phyloP scores from a whole-genome alignment of 208 protist genomes.

The Strigomonas galati region DNA sequence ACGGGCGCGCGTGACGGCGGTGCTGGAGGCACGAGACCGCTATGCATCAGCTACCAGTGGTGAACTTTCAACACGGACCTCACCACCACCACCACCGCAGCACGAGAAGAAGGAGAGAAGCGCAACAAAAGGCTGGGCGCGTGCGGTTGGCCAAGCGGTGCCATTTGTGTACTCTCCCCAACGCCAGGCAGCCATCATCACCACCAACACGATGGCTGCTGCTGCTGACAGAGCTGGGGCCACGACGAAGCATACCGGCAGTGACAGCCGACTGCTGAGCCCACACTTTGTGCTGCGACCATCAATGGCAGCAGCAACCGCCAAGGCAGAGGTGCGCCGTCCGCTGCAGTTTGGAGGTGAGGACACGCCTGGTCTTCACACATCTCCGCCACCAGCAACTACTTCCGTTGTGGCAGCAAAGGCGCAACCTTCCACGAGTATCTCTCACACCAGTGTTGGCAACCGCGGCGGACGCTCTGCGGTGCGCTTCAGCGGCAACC shows the following conservation, averaged over 20 bases:
- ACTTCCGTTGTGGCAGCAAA: too few relatives aligned
- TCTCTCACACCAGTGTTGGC: too few relatives aligned
- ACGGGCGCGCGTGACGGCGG: neutral
- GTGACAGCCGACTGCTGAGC: neutral
- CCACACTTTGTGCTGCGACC: neutral
- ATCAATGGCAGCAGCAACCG: neutral
- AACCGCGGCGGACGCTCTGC: too few relatives aligned
- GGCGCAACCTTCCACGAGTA: too few relatives aligned
- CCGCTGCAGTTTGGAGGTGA: neutral
- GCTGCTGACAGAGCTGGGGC: too few relatives aligned
- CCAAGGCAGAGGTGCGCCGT: neutral
- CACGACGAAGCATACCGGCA: too few relatives aligned
- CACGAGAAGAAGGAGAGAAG: neutral
- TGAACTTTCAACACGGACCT: neutral
- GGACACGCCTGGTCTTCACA: neutral
- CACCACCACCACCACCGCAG: neutral
- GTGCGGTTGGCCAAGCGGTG: neutral
- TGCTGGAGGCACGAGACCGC: neutral
- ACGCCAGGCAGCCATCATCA: neutral
- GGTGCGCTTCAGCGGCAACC: too few relatives aligned
- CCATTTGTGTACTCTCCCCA: neutral
- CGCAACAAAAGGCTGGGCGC: neutral
- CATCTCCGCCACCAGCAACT: too few relatives aligned
- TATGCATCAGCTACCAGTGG: neutral
- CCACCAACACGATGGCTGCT: too few relatives aligned